Evolutionary conservation across 805 yeast species (phyloP).

Genomic region (Candida endomychidarum): DNA sequence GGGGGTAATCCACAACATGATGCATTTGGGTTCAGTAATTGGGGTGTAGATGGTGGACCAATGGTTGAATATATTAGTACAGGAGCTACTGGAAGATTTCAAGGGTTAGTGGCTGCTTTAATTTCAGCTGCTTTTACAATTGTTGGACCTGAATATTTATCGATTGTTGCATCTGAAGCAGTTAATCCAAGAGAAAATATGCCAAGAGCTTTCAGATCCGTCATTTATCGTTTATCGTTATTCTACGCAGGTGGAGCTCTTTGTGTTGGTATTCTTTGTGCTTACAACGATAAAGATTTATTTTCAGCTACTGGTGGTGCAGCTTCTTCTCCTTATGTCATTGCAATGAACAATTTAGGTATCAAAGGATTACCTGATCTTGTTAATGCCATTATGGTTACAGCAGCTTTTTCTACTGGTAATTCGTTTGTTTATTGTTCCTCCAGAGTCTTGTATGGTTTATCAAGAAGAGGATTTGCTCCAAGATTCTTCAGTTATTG

Average conservation of each 20-base stretch:
- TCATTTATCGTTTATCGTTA: conserved; percentile 47
- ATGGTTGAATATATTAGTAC: conserved; percentile 36
- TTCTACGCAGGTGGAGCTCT: conserved; percentile 20
- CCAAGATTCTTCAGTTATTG: conserved; percentile 66
- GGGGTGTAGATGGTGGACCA: conserved; percentile 39
- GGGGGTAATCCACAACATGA: conserved; percentile 37
- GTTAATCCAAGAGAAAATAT: conserved; percentile 57
- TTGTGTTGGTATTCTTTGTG: conserved; percentile 24
- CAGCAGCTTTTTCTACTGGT: conserved; percentile 82
- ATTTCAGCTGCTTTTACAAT: conserved; percentile 39
- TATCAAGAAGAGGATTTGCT: conserved; percentile 71
- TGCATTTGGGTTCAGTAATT: conserved; percentile 35
- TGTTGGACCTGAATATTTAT: conserved; percentile 46
- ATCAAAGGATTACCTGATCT: conserved; percentile 70
- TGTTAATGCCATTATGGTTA: conserved; percentile 73
- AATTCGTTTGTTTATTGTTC: conserved; percentile 78
- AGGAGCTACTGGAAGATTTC: conserved; percentile 39
- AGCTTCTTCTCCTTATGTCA: conserved; percentile 73
- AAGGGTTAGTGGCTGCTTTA: conserved; percentile 43
- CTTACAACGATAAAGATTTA: conserved; percentile 21
- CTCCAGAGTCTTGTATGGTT: conserved; percentile 63
- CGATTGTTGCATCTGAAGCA: conserved; percentile 53
- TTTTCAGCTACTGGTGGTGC: conserved; percentile 21
- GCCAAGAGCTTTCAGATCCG: conserved; percentile 57
- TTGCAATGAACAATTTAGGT: conserved; percentile 69